These are phyloP conservation scores for Boletellus deceptivus DNA, from an alignment of 1,284 basidiomycete genomes.

Conservation along the genomic window DNA sequence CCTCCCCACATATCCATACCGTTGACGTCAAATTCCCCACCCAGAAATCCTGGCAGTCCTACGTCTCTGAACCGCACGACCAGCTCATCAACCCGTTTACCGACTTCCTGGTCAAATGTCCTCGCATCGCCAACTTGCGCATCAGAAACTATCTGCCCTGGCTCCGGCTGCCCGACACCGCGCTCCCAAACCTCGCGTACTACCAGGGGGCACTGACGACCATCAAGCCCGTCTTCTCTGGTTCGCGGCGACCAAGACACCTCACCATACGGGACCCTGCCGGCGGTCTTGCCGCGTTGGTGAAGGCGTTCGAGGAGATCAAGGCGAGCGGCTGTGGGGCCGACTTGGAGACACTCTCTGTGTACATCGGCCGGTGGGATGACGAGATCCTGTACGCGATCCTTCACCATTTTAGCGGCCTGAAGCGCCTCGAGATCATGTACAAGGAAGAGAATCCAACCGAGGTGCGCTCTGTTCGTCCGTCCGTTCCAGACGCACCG, in stretches of 20 bases:
- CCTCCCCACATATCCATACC: constrained; percentile 34
- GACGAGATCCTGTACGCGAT: constrained; percentile 32
- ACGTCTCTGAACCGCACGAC: constrained; percentile 28
- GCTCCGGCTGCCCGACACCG: constrained; percentile 25
- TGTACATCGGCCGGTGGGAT: constrained; percentile 30
- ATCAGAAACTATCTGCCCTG: constrained; percentile 30
- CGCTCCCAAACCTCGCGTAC: constrained; percentile 29
- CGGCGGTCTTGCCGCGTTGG: constrained; percentile 24
- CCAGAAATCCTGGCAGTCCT: constrained; percentile 33
- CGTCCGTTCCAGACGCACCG: not conserved
- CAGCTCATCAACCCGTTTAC: constrained; percentile 25
- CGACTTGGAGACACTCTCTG: constrained; percentile 26
- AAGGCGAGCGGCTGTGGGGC: constrained; percentile 12
- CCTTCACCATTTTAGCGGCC: constrained; percentile 21
- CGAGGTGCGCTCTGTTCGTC: constrained; percentile 17
- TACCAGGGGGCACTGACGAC: constrained; percentile 34
- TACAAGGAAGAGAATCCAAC: constrained; percentile 31
- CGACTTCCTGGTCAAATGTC: constrained; percentile 29
- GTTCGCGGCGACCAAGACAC: constrained; percentile 16
- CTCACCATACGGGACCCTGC: constrained; percentile 27
- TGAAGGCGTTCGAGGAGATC: constrained; percentile 30
- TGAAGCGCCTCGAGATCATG: constrained; percentile 28
- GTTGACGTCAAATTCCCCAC: constrained; percentile 37
- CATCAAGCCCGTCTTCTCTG: constrained; percentile 25
- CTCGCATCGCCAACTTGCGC: constrained; percentile 17